Evolutionary conservation across 148 eudicot species (phyloP), one percentile per base, ranked within the genome.

Genomic region (Chenopodium album): DNA sequence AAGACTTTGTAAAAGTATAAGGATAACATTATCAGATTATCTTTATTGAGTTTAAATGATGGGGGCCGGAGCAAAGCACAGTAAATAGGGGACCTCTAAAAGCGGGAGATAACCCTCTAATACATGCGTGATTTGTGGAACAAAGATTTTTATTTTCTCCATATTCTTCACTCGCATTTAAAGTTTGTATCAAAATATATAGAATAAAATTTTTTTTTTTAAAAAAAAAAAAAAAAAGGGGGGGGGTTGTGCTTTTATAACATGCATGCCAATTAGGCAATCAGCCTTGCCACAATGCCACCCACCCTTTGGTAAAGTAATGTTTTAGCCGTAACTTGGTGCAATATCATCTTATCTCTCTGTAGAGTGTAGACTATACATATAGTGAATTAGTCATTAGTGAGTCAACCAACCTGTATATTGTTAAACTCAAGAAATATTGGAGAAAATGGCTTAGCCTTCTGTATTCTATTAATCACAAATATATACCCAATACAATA

Each of bases 41-140:
- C 78, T 48, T 75, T 73, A 10, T 44, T 12, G 78, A 32, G 56
- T 75, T 56, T 28, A 20, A 29, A 23, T 77, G 44, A 41, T 28
- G 48, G 46, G 75, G 48, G 73, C 37, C 62, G 56, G 22, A 46
- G 62, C 60, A 78, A 71, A 62, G 80, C 59, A 82, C 74, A 77
- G 37, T 72, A 22, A 47, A 34, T 1, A 50, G 75, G 81, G 81
- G 76, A 77, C 81, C 75, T 60, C 6, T 34, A 71, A 82, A 71
- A 66, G 22, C 8, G 8, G 20, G 13, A 65, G 14, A 16, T 31
- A 76, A 37, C 48, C 79, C 74, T 44, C 72, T 28, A 22, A 83
- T 67, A 79, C 85, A 66, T 83, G 85, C 85, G 85, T 83, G 85
- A 83, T 83, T 79, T 83, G 34, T 79, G 85, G 85, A 75, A 48